These are phyloP conservation scores for Pleodorina starrii DNA, from an alignment of 139 green algal species.

Conservation along the genomic window DNA sequence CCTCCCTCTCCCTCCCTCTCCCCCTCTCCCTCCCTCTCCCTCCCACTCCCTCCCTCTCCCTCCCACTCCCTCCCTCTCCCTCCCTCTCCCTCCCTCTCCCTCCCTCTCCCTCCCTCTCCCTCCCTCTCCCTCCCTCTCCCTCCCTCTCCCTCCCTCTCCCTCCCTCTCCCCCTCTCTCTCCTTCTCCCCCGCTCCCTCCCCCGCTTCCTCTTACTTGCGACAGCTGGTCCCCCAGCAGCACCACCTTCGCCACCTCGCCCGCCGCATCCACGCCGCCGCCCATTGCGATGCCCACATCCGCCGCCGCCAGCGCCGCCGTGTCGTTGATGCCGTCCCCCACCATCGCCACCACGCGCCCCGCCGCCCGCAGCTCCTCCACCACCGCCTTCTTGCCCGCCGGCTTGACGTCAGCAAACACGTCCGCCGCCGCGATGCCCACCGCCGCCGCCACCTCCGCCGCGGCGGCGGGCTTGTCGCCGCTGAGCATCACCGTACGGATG, in stretches of 20 bases:
- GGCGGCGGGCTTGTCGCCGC: conserved; percentile 73
- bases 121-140: no score
- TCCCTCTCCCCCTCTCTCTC: no score
- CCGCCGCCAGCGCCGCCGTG: conserved; percentile 86
- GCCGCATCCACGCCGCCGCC: conserved; percentile 78
- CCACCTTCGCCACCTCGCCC: conserved; percentile 81
- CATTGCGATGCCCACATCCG: conserved; percentile 94
- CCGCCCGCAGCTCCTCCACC: conserved; percentile 71
- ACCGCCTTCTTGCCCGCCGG: conserved; percentile 78
- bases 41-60: no score
- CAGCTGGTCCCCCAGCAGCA: conserved; percentile 86
- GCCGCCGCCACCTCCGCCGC: conserved; percentile 75
- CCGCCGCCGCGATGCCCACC: conserved; percentile 69
- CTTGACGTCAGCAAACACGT: conserved; percentile 80
- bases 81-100: no score
- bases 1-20: no score
- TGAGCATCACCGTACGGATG: conserved; percentile 81
- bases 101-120: no score
- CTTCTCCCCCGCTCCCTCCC: no score
- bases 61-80: no score
- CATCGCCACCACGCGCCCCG: conserved; percentile 84
- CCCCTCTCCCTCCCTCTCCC: no score
- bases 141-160: no score
- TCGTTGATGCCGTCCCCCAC: conserved; percentile 95
- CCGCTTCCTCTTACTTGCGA: conserved; percentile 76